A percentile compares a stretch with the other conserved stretches of the same genome.
These are phyloP conservation scores for Zasmidium angulare DNA, from an alignment of 2,329 filamentous ascomycete genomes.

Conservation along the genomic window DNA sequence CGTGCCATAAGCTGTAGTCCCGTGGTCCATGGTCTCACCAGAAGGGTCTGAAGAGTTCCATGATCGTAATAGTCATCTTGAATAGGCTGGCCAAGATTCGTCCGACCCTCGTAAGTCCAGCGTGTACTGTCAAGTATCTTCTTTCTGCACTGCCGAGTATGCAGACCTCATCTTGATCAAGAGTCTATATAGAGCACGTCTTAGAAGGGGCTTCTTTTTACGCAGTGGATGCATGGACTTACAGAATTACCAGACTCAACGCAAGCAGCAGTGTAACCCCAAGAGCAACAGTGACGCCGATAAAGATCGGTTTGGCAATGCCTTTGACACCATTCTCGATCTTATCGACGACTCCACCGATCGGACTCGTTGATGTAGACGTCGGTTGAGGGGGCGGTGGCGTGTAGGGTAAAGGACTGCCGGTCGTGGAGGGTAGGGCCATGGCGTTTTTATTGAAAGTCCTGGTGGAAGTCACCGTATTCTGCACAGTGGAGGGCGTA, in stretches of 20 bases:
- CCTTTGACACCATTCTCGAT: not conserved
- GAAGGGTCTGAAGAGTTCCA: too few relatives aligned
- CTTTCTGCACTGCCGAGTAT: too few relatives aligned
- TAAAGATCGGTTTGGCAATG: not conserved
- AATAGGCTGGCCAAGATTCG: too few relatives aligned
- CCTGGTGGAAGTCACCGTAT: not conserved
- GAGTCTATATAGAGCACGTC: too few relatives aligned
- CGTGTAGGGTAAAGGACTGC: not conserved
- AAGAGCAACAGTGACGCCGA: not conserved
- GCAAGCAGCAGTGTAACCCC: not conserved
- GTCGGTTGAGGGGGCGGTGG: not conserved
- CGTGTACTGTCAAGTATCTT: too few relatives aligned
- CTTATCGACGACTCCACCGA: not conserved
- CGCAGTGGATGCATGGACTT: too few relatives aligned
- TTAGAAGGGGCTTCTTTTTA: too few relatives aligned
- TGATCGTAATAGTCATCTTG: too few relatives aligned
- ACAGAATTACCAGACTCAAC: not conserved
- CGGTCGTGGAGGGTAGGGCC: not conserved
- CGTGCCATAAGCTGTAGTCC: not conserved
- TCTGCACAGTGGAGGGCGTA: not conserved
- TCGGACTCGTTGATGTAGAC: not conserved
- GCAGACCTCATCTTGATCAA: too few relatives aligned
- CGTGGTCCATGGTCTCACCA: not conserved
- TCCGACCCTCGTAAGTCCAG: too few relatives aligned
- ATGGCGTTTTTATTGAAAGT: not conserved